Evolutionary conservation across 352 stramenopile genomes (phyloP).

Genomic region (Peronospora destructor): DNA sequence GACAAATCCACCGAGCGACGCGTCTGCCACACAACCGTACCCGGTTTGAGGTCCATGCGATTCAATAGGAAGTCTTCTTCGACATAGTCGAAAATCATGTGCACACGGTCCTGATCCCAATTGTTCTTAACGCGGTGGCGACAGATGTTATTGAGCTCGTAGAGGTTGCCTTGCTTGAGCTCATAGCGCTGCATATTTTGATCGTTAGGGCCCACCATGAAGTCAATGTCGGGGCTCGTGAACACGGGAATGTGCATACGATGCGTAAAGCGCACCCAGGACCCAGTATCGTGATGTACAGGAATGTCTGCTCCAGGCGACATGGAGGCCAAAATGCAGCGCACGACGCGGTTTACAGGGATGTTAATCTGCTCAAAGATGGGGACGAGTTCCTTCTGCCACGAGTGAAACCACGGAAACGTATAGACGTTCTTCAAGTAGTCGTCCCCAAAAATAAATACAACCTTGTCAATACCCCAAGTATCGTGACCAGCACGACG

Average conservation of each 20-base stretch:
- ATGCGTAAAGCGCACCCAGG: slow-evolving; percentile 94
- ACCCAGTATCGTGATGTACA: slow-evolving; percentile 95
- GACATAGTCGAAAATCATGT: slow-evolving; percentile 99
- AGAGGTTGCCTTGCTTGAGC: slow-evolving; percentile 90
- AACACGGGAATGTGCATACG: slow-evolving; percentile 95
- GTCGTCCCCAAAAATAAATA: slow-evolving; percentile 98
- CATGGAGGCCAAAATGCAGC: slow-evolving; percentile 94
- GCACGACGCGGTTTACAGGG: slow-evolving; percentile 78
- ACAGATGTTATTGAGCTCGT: slow-evolving; percentile 99
- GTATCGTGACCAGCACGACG: slow-evolving; percentile 92
- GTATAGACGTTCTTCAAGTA: slow-evolving; percentile 93
- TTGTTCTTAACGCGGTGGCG: slow-evolving; percentile 94
- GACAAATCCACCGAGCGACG: slow-evolving; percentile 91
- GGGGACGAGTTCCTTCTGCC: slow-evolving; percentile 64
- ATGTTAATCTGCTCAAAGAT: slow-evolving; percentile 90
- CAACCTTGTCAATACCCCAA: slow-evolving; percentile 97
- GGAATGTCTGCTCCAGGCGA: slow-evolving; percentile 93
- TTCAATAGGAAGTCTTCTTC: slow-evolving; percentile 66
- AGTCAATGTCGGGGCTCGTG: slow-evolving; percentile 75
- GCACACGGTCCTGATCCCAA: slow-evolving; percentile 86
- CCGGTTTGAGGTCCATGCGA: slow-evolving; percentile 70
- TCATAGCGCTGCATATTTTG: slow-evolving; percentile 85
- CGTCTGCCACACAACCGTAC: slow-evolving; percentile 93
- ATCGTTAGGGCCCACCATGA: slow-evolving; percentile 77
- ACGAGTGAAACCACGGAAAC: slow-evolving; percentile 91